phyloP scores from a whole-genome alignment of 2,329 filamentous ascomycete genomes.

The Ilyonectria sp. region DNA sequence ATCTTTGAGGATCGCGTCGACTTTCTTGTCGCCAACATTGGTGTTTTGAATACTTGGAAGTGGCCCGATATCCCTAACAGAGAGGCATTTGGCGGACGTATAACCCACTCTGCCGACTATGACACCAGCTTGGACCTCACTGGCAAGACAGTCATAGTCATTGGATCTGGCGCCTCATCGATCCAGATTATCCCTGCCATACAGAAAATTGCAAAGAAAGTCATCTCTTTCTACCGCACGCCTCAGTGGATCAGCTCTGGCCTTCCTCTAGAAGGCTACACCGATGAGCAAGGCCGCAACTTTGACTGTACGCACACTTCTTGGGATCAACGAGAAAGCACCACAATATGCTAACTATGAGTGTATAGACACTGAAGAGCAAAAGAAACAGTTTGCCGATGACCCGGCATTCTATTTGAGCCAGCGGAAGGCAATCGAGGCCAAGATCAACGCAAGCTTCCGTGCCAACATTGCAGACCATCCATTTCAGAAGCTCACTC shows the following conservation, averaged over 20 bases:
- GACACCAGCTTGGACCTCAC: constrained; percentile 62
- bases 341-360: neutral
- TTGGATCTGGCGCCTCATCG: constrained; percentile 69
- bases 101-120: constrained; percentile 68
- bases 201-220: constrained; percentile 51
- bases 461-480: constrained; percentile 20
- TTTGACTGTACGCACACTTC: constrained; percentile 14
- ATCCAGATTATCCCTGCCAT: constrained; percentile 64
- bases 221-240: constrained; percentile 59
- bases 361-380: constrained; percentile 18
- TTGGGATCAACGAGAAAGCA: neutral
- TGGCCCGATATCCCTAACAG: constrained; percentile 65
- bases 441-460: constrained; percentile 27
- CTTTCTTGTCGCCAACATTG: constrained; percentile 65
- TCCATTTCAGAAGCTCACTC: constrained; percentile 19
- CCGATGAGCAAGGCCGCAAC: constrained; percentile 27
- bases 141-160: constrained; percentile 66
- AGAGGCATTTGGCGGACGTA: constrained; percentile 60
- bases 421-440: constrained; percentile 19
- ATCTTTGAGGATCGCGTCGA: constrained; percentile 61
- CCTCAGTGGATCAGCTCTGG: constrained; percentile 60
- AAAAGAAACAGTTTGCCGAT: constrained; percentile 11
- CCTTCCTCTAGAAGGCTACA: constrained; percentile 47
- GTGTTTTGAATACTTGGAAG: constrained; percentile 67
- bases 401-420: constrained; percentile 21